These are phyloP conservation scores for Zymoseptoria passerinii DNA, from an alignment of 2,329 filamentous ascomycete genomes.

Conservation along the genomic window DNA sequence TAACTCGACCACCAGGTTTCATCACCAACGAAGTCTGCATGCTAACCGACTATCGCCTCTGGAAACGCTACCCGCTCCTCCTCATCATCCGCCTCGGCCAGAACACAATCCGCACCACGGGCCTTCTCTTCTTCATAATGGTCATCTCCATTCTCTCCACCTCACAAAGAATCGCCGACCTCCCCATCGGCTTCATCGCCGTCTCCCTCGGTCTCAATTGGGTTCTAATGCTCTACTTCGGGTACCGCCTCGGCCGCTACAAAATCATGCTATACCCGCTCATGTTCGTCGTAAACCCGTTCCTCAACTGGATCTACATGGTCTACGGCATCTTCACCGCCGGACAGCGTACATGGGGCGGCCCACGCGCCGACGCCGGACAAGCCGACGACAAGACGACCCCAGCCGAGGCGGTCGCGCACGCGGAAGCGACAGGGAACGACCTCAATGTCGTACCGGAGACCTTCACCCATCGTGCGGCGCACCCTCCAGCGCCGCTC, in stretches of 20 bases:
- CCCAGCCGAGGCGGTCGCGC: constrained; percentile 73
- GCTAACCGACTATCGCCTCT: constrained; percentile 87
- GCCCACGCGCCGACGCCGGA: constrained; percentile 81
- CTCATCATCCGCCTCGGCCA: constrained; percentile 86
- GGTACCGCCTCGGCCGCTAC: constrained; percentile 72
- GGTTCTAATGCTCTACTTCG: constrained; percentile 94
- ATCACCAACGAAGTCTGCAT: constrained; percentile 98
- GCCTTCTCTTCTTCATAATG: constrained; percentile 90
- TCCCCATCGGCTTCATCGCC: constrained; percentile 88
- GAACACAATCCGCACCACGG: constrained; percentile 91
- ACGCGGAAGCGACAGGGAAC: constrained; percentile 69
- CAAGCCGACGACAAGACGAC: constrained; percentile 68
- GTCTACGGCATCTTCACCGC: constrained; percentile 94
- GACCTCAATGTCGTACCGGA: constrained; percentile 85
- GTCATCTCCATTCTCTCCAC: constrained; percentile 78
- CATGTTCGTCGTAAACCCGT: constrained; percentile 92
- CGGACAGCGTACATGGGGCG: constrained; percentile 90
- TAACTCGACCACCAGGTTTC: constrained; percentile 49
- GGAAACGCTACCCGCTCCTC: constrained; percentile 82
- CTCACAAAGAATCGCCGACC: constrained; percentile 64
- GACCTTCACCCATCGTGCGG: constrained; percentile 54
- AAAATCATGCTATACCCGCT: constrained; percentile 93
- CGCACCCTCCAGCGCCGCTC: constrained; percentile 50
- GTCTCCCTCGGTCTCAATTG: constrained; percentile 91
- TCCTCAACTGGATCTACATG: constrained; percentile 99